Conservation (phyloP, 768 basidiomycete genomes). For the Auriscalpium vulgare region DNA sequence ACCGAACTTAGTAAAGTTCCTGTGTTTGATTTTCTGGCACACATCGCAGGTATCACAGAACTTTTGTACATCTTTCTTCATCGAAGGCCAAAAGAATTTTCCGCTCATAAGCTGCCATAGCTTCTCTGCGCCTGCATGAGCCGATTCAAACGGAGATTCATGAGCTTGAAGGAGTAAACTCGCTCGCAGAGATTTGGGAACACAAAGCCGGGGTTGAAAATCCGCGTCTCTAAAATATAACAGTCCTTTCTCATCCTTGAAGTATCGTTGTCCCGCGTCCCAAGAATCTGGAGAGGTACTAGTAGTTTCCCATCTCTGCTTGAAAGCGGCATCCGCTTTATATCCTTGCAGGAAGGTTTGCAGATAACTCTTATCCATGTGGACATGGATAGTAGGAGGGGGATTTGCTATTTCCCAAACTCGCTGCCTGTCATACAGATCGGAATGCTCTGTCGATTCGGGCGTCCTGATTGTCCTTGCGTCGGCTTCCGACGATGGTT, state of each 20-base stretch:
- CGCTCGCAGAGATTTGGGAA: neutral
- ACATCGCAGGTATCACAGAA: slow-evolving; percentile 9
- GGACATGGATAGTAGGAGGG: neutral
- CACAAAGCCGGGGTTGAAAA: slow-evolving; percentile 11
- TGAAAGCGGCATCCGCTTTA: neutral
- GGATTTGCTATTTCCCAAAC: neutral
- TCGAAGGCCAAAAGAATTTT: neutral
- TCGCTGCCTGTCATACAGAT: neutral
- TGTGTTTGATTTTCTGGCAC: slow-evolving; percentile 9
- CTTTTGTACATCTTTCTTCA: slow-evolving; percentile 3
- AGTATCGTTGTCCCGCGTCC: slow-evolving; percentile 3
- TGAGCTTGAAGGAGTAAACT: neutral
- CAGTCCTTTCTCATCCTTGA: slow-evolving; percentile 9
- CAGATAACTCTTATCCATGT: neutral
- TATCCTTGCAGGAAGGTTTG: neutral
- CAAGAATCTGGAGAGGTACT: too few species aligned
- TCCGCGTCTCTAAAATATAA: slow-evolving; percentile 13
- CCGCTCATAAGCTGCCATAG: neutral
- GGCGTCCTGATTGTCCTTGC: too few species aligned
- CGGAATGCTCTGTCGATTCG: too few species aligned
- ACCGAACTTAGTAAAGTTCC: slow-evolving; percentile 1
- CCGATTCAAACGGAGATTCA: slow-evolving; percentile 3
- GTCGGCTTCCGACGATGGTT: too few species aligned
- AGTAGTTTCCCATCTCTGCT: neutral
- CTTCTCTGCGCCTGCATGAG: slow-evolving; percentile 7